Conservation (phyloP, 768 basidiomycete genomes). For the Termitomyces sp. region DNA sequence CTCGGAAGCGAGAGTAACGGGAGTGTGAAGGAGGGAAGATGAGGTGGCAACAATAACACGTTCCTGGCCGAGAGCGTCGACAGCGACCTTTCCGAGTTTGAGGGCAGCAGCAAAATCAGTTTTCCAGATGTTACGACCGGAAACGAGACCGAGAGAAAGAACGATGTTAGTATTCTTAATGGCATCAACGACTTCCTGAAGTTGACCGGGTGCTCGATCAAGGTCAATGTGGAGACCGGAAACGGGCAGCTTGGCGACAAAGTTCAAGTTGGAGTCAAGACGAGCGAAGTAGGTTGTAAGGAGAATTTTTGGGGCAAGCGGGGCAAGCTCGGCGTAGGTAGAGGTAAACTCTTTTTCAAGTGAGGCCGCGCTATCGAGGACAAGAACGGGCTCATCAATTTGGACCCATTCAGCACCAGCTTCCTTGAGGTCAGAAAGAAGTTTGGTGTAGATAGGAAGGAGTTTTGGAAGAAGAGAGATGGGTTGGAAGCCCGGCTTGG, state of each 20-base stretch:
- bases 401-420: constrained; percentile 95
- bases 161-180: constrained; percentile 76
- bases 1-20: constrained; percentile 92
- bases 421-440: constrained; percentile 84
- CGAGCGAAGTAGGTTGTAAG: constrained; percentile 97
- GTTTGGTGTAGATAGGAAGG: constrained; percentile 86
- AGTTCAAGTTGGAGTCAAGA: constrained; percentile 86
- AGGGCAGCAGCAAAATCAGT: constrained; percentile 82
- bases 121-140: constrained; percentile 99
- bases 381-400: constrained; percentile 94
- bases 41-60: constrained; percentile 94
- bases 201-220: constrained; percentile 87
- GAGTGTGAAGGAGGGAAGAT: constrained; percentile 97
- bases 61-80: constrained; percentile 75
- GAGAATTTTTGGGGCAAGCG: constrained; percentile 86
- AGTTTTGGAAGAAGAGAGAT: constrained; percentile 87
- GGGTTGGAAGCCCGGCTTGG: constrained; percentile 80
- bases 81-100: constrained; percentile 77
- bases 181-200: constrained; percentile 75
- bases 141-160: constrained; percentile 93
- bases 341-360: constrained; percentile 76
- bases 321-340: constrained; percentile 76
- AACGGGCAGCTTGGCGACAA: constrained; percentile 87
- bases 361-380: constrained; percentile 75
- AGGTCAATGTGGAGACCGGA: constrained; percentile 95